Conservation (phyloP, 2,329 filamentous ascomycete genomes). For the Fusarium stilboides region DNA sequence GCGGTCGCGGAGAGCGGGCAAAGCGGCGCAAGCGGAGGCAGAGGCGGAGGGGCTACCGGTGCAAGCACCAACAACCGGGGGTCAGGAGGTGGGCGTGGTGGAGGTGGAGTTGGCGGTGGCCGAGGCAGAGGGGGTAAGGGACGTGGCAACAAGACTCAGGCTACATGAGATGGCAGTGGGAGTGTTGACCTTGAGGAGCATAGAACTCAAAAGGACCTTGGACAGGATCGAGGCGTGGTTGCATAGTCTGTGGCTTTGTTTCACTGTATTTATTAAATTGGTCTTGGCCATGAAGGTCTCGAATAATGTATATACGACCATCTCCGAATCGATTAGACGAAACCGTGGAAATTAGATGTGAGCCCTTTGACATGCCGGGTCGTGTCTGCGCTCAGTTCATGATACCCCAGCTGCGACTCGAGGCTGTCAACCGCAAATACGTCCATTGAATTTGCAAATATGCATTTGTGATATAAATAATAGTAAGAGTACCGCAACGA, state of each 20-base stretch:
- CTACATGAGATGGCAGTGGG: conserved; percentile 13
- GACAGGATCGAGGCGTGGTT: conserved; percentile 9
- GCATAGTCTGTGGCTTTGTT: conserved; percentile 15
- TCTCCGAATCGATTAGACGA: conserved; percentile 20
- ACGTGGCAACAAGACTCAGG: conserved; percentile 40
- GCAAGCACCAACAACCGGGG: conserved; percentile 35
- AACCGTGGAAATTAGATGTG: background rate
- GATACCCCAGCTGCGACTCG: background rate
- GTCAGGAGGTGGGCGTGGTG: conserved; percentile 39
- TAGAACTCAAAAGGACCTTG: conserved; percentile 37
- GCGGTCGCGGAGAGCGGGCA: conserved; percentile 38
- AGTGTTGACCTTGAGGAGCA: conserved; percentile 33
- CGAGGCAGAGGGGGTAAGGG: conserved; percentile 45
- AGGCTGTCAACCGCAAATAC: too few species aligned
- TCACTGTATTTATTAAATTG: conserved; percentile 32
- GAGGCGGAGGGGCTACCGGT: conserved; percentile 26
- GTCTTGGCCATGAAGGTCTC: conserved; percentile 17
- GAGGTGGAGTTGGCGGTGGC: conserved; percentile 40
- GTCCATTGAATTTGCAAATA: background rate
- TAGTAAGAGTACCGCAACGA: too few species aligned
- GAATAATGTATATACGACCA: conserved; percentile 33
- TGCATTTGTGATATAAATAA: background rate
- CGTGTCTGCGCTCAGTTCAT: background rate
- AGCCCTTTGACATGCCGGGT: background rate
- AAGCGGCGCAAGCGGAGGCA: conserved; percentile 25